phyloP scores from a whole-genome alignment of 768 basidiomycete genomes.

The Lactarius pseudohatsudake region DNA sequence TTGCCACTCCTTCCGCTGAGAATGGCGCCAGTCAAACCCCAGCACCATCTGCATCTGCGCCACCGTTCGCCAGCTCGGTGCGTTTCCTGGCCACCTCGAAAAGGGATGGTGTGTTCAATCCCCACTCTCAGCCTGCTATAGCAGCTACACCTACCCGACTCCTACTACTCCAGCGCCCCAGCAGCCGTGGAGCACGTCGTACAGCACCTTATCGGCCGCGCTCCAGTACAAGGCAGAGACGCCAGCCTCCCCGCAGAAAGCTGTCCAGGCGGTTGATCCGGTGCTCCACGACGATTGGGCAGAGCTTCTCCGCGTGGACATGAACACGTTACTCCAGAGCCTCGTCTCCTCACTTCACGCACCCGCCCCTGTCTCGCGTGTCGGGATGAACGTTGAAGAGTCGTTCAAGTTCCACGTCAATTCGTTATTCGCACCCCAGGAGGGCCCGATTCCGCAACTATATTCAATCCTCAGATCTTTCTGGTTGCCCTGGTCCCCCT shows the following conservation, averaged over 20 bases:
- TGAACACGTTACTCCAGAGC: constrained; percentile 55
- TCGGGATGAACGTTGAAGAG: constrained; percentile 67
- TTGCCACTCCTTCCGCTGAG: constrained; percentile 28
- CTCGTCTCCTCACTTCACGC: constrained; percentile 59
- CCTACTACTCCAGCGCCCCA: constrained; percentile 20
- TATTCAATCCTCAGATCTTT: constrained; percentile 82
- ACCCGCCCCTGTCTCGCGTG: constrained; percentile 60
- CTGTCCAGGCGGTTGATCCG: constrained; percentile 21
- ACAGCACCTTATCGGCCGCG: constrained; percentile 29
- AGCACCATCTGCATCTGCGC: constrained; percentile 16
- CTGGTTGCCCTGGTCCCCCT: constrained; percentile 78
- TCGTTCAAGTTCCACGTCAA: constrained; percentile 76
- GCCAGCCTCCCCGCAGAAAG: constrained; percentile 11
- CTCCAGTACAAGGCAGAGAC: constrained; percentile 28
- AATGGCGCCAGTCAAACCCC: constrained; percentile 11
- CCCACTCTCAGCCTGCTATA: constrained; percentile 18
- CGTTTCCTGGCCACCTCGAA: constrained; percentile 9
- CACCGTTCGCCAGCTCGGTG: constrained; percentile 25
- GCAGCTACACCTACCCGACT: constrained; percentile 23
- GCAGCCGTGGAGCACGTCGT: constrained; percentile 24
- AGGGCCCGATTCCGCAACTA: constrained; percentile 57
- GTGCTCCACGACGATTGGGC: constrained; percentile 65
- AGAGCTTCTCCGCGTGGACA: constrained; percentile 53
- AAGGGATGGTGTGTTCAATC: constrained; percentile 8
- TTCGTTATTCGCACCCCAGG: constrained; percentile 51